Base-by-base conservation (phyloP, 1,284 basidiomycete genomes). In the Naganishia albida region DNA sequence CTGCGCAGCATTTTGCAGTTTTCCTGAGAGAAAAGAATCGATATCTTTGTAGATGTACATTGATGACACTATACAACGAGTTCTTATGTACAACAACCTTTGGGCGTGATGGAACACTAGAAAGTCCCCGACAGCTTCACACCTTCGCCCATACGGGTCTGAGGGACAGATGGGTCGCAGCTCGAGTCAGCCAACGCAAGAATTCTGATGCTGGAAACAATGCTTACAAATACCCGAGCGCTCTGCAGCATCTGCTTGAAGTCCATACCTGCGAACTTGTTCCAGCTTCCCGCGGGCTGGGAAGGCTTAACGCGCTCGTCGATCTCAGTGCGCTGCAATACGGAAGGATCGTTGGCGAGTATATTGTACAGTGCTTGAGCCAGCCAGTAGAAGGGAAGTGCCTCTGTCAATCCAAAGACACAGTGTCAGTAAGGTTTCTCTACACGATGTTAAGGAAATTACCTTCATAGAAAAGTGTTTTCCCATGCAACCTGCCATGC, bases 301-400 rank as follows among this genome's bases (percentile, higher is more conserved):
- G 43, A 10, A 16, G 57, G 38, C 38, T 12, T 1, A 68, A 13
- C 76, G 72, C 16, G 55, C 44, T 0, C 34, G 56, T 18, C 20
- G 18, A 50, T 26, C 16, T 44, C 23, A 30, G 43, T 39, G 20
- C 39, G n/a, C 30, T 42, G 8, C 7, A 43, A 18, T 8, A 34
- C 18, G 50, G 65, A 51, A 3, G 71, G 65, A 12, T 71, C 68
- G 16, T 52, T 62, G 46, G 73, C 74, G 46, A 80, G 70, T 25
- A 75, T 72, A 52, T 73, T 74, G 26, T 79, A 69, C 40, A 82
- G 71, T 7, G 76, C 75, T 46, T 77, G 74, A 7, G 76, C 75
- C 15, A 81, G 75, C 79, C 78, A 81, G 67, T 77, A 82, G 70
- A 77, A 79, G 3, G 81, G 81, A 26, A 81, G 69, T 15, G 79